These are phyloP conservation scores for Myrica gale DNA, from an alignment of 306 rosid species.

Conservation along the genomic window DNA sequence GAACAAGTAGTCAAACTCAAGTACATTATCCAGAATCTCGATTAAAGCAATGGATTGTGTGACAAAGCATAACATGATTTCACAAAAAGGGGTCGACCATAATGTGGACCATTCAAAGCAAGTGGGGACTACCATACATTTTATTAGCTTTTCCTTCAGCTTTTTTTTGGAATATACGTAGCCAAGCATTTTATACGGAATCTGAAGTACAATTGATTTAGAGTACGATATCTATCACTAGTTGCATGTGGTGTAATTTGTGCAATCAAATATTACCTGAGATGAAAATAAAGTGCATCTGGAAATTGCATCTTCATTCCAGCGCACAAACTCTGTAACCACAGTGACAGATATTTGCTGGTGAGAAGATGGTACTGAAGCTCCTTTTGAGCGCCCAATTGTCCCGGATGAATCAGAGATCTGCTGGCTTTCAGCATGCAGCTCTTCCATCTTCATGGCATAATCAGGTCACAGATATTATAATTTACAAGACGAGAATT, in stretches of 20 bases:
- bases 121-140: background rate
- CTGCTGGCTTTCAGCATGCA: slow-evolving; percentile 82
- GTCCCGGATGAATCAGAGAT: slow-evolving; percentile 79
- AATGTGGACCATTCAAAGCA: slow-evolving; percentile 1
- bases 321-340: slow-evolving; percentile 95
- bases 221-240: background rate
- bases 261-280: slow-evolving; percentile 56
- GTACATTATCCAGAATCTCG: background rate
- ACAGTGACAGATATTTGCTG: slow-evolving; percentile 97
- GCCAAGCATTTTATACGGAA: background rate
- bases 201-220: background rate
- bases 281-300: slow-evolving; percentile 90
- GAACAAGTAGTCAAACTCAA: too few species aligned
- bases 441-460: slow-evolving; percentile 76
- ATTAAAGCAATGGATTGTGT: background rate
- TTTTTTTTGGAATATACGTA: background rate
- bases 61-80: background rate
- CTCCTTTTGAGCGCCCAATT: slow-evolving; percentile 87
- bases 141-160: background rate
- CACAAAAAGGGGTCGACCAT: background rate
- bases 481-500: slow-evolving; percentile 20
- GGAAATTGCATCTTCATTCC: slow-evolving; percentile 99
- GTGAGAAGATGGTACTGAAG: slow-evolving; percentile 70
- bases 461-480: slow-evolving; percentile 18
- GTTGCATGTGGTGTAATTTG: slow-evolving; percentile 9